These are phyloP conservation scores for Fusarium humuli DNA, from an alignment of 2,329 filamentous ascomycete genomes.

Conservation along the genomic window DNA sequence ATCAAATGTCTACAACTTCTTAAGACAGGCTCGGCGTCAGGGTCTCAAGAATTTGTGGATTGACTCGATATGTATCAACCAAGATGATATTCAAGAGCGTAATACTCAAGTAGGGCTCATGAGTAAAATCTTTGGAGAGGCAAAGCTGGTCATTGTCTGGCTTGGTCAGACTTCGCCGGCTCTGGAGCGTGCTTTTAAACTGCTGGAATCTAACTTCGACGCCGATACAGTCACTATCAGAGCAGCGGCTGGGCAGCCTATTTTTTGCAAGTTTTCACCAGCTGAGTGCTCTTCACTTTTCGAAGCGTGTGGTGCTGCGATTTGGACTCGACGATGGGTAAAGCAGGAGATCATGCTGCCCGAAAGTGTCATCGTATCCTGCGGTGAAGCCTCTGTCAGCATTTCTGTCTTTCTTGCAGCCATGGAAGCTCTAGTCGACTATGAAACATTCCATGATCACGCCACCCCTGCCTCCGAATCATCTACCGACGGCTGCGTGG, in stretches of 20 bases:
- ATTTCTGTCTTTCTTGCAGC: not conserved
- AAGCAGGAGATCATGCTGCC: conserved; percentile 2
- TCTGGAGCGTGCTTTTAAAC: not conserved
- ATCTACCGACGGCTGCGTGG: not conserved
- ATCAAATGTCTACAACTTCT: not conserved
- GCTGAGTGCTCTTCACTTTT: not conserved
- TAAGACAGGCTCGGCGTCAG: not conserved
- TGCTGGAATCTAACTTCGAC: not conserved
- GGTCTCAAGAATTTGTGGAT: not conserved
- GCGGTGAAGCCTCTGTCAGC: not conserved
- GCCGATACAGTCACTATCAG: not conserved
- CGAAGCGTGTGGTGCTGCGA: not conserved
- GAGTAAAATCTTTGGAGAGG: not conserved
- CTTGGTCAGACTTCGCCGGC: not conserved
- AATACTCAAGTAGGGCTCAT: not conserved
- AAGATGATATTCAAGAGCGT: not conserved
- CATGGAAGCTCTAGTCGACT: not conserved
- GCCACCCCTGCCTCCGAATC: rapidly evolving
- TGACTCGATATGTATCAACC: conserved; percentile 2
- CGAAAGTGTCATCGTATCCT: not conserved
- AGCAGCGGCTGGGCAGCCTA: not conserved
- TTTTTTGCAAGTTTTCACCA: not conserved
- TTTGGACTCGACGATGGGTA: not conserved
- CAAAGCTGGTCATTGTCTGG: not conserved
- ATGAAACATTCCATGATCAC: not conserved